Evolutionary conservation across 164 flowering plant genomes (phyloP), one percentile per base, ranked within the genome.

Genomic region (Vitis rotundifolia): DNA sequence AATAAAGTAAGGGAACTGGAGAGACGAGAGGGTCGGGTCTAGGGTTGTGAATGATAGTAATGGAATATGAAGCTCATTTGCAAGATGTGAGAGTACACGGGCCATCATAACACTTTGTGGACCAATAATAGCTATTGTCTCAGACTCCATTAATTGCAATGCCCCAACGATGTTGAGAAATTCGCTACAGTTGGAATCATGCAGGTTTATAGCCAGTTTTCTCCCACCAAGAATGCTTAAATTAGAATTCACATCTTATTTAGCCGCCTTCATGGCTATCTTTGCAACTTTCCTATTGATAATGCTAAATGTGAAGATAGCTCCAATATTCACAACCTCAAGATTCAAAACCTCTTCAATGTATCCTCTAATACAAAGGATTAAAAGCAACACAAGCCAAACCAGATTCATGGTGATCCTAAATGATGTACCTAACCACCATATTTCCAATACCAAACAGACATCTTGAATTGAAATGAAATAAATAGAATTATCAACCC

Each of bases 241-340:
- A 75, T 86, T 82, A 16, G 92, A 78, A 72, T 91, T 89, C 6
- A 91, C 76, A 73, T 91, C 97, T 16, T 79, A 61, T 61, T 83
- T 82, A 26, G 94, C 97, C 56, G 92, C 91, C 37, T 82, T 68
- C 81, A 89, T 86, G 44, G 93, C 92, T 63, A 91, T 80, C 68
- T 77, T 75, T 15, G 90, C 61, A 52, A 91, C 90, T 78, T 63
- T 74, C 18, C 94, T 92, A 66, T 76, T 84, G 9, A 80, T 79
- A 1, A 86, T 76, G 58, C 56, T 59, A 18, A 85, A 61, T 2
- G 89, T 66, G 67, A 87, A 88, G 3, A 90, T 86, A 49, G 91
- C 86, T 53, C 97, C 97, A 71, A 91, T 77, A 50, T 80, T 81
- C 31, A 89, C 74, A 8, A 59, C 73, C 5, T 69, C 72, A 15